Base-by-base conservation (phyloP, 169 alveolate species). In the Cryptosporidium tyzzeri region DNA sequence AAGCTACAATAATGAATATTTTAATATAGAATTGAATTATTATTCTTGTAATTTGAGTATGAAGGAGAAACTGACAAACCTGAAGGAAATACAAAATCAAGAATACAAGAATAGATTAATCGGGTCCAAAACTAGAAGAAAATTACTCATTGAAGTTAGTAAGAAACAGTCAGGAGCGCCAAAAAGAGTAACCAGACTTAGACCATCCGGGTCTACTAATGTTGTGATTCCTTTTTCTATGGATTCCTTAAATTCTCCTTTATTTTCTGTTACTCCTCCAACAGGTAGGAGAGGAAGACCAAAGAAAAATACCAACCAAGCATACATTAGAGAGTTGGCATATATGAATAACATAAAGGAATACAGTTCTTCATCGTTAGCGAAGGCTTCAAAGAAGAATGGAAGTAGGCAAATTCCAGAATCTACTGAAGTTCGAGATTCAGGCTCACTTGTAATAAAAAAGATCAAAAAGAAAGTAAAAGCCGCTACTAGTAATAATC, bases 181-280 rank as follows among this genome's bases (percentile, higher is more conserved):
- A 61, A 80, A 80, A 62, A 80, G 89, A 41, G 69, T 35, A 37
- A 80, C 89, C 18, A 80, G 89, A 26, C 50, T 80, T n/a, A 59
- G 89, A 62, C 75, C 35, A 23, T 55, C 67, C 1, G 67, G 67
- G 3, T 55, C 67, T 26, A 55, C 67, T 23, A 55, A 55, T 26
- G 21, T 55, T 3, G 67, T 55, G 14, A 55, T 26, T 21, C 35
- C 67, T 8, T 23, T 26, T 55, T 21, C 67, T 16, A 2, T 21
- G 2, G 18, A n/a, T 55, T 21, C 67, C 10, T 21, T 2, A n/a
- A 55, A 26, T 55, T 26, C 67, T 8, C 35, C 67, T n/a, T 29
- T 7, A 21, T 8, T 55, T 16, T 55, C 37, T 55, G 12, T 21
- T 8, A 6, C 35, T 26, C 21, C 67, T n/a, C 67, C 67, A 26